phyloP scores from a whole-genome alignment of 2,329 filamentous ascomycete species.

The Hypoxylon sp. region DNA sequence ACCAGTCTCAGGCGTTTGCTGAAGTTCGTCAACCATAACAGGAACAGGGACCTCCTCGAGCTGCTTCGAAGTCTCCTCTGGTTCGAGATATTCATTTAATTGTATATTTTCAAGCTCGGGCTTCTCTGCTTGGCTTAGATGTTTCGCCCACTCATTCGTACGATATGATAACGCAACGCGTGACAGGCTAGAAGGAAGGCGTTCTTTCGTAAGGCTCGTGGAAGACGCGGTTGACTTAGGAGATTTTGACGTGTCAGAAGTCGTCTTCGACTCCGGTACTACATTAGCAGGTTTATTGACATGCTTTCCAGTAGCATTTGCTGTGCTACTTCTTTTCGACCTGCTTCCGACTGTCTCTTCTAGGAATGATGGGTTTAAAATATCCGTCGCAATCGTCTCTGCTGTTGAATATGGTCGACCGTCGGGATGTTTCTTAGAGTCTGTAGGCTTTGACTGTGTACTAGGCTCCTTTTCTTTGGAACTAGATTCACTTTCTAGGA shows the following conservation, averaged over 20 bases:
- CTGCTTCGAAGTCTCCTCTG: constrained; percentile 47
- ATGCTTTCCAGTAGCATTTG: constrained; percentile 39
- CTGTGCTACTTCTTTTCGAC: constrained; percentile 47
- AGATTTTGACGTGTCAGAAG: constrained; percentile 43
- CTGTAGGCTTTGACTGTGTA: constrained; percentile 30
- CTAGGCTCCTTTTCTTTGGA: constrained; percentile 24
- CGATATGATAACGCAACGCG: constrained; percentile 85
- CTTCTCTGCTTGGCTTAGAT: constrained; percentile 81
- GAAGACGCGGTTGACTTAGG: constrained; percentile 60
- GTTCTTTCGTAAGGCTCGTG: constrained; percentile 67
- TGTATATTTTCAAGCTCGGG: constrained; percentile 76
- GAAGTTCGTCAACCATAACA: constrained; percentile 74
- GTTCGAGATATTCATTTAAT: constrained; percentile 59
- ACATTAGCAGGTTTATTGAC: constrained; percentile 37
- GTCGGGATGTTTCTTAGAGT: constrained; percentile 14
- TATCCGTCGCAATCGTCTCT: constrained; percentile 52
- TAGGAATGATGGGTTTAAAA: constrained; percentile 42
- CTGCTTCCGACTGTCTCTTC: constrained; percentile 38
- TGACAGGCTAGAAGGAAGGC: constrained; percentile 79
- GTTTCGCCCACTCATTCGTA: constrained; percentile 97
- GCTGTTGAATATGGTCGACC: constrained; percentile 47
- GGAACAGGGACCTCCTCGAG: constrained; percentile 70
- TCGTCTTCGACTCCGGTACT: constrained; percentile 36
- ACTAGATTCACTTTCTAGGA: constrained; percentile 14
- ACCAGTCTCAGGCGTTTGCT: constrained; percentile 72